Evolutionary conservation across 2,329 filamentous ascomycete species (phyloP), one percentile per base, ranked within the genome.

Genomic region (Scedosporium aurantiacum): DNA sequence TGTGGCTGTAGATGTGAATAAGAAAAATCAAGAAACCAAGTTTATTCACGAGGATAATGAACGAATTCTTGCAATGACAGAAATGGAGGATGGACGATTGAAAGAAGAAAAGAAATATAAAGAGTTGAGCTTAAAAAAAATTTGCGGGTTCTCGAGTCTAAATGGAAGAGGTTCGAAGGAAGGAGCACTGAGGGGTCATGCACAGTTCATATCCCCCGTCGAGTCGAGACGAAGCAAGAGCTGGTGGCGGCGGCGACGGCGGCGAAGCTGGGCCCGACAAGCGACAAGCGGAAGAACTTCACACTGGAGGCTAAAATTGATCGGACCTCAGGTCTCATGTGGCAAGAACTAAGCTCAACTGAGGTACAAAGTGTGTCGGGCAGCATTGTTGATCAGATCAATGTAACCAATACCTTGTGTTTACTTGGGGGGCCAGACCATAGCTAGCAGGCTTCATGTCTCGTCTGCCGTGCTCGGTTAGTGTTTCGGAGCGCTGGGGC

Each of bases 1-100:
- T 77, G 67, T 67, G 63, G 43, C n/a, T 25, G 41, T 41, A 25
- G 25, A 32, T 62, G 43, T 10, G 47, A 37, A 54, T 47, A 62
- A 12, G 23, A 32, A 61, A 56, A 56, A 50, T 27, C 50, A 62
- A 45, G 58, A 40, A 37, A 52, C 41, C 10, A 43, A 28, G 6
- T 27, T 18, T 21, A 41, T 41, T 41, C 32, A 27, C 4, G 40
- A 23, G 37, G 50, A 45, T 43, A 54, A 41, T 45, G 27, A n/a
- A 16, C 32, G 27, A 25, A 57, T 16, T 52, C 23, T 37, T 6
- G 56, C 16, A 18, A 45, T 27, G 59, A 60, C 12, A 18, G 43
- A 18, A 40, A 27, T 47, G 16, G 57, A 45, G 43, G 41, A 21
- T 43, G 37, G 32, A 25, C 32, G 32, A 47, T 23, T 8, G 16